These are phyloP conservation scores for Vickermania spadyakhi DNA, from an alignment of 208 protist genomes.

Conservation along the genomic window DNA sequence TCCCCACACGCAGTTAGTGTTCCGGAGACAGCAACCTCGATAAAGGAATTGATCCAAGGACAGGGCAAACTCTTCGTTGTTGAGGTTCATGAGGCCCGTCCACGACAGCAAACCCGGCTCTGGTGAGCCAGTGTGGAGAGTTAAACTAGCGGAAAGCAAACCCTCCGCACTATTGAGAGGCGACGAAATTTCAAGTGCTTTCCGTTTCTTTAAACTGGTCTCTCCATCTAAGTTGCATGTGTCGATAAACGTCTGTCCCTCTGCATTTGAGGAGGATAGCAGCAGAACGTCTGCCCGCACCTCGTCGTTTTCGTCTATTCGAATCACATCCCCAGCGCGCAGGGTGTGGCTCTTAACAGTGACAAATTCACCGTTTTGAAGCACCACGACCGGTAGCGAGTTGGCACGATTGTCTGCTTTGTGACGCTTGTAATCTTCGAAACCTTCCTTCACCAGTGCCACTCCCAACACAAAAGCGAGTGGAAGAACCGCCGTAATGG, in stretches of 20 bases:
- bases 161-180: slow-evolving; percentile 25
- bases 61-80: slow-evolving; percentile 42
- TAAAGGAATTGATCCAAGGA: slow-evolving; percentile 85
- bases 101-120: slow-evolving; percentile 69
- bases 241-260: slow-evolving; percentile 87
- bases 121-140: slow-evolving; percentile 51
- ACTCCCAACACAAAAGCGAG: slow-evolving; percentile 87
- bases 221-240: slow-evolving; percentile 91
- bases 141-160: slow-evolving; percentile 11
- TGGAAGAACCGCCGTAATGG: slow-evolving; percentile 83
- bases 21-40: slow-evolving; percentile 82
- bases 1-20: slow-evolving; percentile 90
- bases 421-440: slow-evolving; percentile 85
- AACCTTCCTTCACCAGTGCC: slow-evolving; percentile 82
- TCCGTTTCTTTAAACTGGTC: slow-evolving; percentile 77
- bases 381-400: slow-evolving; percentile 40
- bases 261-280: slow-evolving; percentile 52
- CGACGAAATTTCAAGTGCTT: slow-evolving; percentile 61
- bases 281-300: slow-evolving; percentile 86
- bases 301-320: slow-evolving; percentile 66
- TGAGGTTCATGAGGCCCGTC: slow-evolving; percentile 49
- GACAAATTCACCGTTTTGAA: slow-evolving; percentile 35
- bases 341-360: slow-evolving; percentile 53
- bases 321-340: slow-evolving; percentile 70
- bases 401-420: slow-evolving; percentile 73